Evolutionary conservation across 768 basidiomycete species (phyloP).

Genomic region (Leccinellum luteum): DNA sequence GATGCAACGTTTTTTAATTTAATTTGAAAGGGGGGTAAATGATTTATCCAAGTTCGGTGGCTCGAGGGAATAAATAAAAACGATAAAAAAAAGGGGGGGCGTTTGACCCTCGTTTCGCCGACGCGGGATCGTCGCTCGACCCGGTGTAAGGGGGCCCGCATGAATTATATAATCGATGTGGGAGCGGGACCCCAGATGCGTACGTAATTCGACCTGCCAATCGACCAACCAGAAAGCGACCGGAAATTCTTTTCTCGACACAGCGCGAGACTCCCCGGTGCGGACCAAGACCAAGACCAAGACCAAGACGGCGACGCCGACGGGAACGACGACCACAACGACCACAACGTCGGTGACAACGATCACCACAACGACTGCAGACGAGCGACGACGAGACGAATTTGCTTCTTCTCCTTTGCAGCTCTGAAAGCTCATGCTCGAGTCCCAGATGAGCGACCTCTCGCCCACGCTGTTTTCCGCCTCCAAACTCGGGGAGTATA

Average conservation of each 20-base stretch:
- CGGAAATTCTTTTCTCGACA: conserved; percentile 24
- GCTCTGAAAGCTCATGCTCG: background rate
- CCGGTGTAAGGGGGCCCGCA: conserved; percentile 12
- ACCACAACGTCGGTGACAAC: conserved; percentile 9
- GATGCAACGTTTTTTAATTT: background rate
- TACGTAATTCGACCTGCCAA: conserved; percentile 23
- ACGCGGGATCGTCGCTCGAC: background rate
- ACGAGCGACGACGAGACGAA: conserved; percentile 9
- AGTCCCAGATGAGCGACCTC: conserved; percentile 25
- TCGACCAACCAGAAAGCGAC: conserved; percentile 17
- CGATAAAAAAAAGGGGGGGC: no score
- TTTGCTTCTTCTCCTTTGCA: background rate
- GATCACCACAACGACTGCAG: background rate
- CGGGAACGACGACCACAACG: conserved; percentile 6
- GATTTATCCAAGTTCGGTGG: background rate
- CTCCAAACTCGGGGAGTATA: conserved; percentile 88
- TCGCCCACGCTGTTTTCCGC: conserved; percentile 43
- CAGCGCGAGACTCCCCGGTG: background rate
- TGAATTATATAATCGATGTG: conserved; percentile 18
- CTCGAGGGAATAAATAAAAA: no score
- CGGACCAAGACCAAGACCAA: conserved; percentile 1
- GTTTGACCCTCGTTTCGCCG: background rate
- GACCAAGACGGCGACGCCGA: conserved; percentile 1
- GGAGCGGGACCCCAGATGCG: conserved; percentile 16
- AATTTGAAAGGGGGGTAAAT: background rate